These are phyloP conservation scores for Pyrenopolyporus hunteri DNA, from an alignment of 495 filamentous ascomycete species.

Conservation along the genomic window DNA sequence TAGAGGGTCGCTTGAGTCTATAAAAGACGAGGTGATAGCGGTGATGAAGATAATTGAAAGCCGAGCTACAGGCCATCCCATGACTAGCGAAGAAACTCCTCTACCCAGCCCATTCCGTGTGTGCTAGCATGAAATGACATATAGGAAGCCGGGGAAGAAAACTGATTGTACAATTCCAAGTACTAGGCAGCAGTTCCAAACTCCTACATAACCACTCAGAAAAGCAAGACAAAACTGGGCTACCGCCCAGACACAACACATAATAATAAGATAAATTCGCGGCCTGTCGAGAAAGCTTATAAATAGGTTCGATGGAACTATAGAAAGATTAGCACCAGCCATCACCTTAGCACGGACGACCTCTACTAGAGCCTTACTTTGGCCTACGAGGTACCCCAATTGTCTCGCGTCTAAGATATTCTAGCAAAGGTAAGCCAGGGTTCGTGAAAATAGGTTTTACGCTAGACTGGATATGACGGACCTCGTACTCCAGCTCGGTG, in stretches of 20 bases:
- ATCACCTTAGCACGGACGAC: too few relatives aligned
- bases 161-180: slow-evolving; percentile 9
- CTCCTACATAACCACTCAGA: neutral
- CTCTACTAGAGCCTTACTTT: slow-evolving; percentile 3
- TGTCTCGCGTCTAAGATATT: neutral
- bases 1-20: neutral
- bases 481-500: slow-evolving; percentile 1
- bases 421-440: neutral
- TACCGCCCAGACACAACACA: neutral
- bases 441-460: neutral
- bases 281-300: neutral
- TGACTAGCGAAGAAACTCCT: neutral
- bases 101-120: neutral
- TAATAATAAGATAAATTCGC: neutral
- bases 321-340: slow-evolving; percentile 1
- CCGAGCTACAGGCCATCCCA: neutral
- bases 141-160: slow-evolving; percentile 6
- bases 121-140: slow-evolving; percentile 20
- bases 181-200: neutral
- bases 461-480: neutral
- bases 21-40: neutral
- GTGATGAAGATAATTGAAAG: too few relatives aligned
- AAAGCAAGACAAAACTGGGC: neutral
- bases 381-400: neutral
- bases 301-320: slow-evolving; percentile 8